These are phyloP conservation scores for Trichoderma oligosporum DNA, from an alignment of 2,329 filamentous ascomycete species.

Conservation along the genomic window DNA sequence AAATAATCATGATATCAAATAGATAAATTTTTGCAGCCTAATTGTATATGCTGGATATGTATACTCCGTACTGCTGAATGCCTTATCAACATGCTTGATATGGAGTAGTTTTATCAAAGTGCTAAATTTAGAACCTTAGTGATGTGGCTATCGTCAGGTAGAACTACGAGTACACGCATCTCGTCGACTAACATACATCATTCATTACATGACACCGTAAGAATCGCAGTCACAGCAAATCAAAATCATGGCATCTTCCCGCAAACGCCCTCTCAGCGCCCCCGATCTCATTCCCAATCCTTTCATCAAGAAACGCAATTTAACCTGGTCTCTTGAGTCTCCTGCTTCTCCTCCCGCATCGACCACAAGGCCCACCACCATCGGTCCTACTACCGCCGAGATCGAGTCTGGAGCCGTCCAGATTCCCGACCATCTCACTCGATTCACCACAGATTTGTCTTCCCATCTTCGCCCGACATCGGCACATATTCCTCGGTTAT, in stretches of 20 bases:
- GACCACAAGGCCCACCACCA: constrained; percentile 17
- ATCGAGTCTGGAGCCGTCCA: constrained; percentile 40
- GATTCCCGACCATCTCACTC: constrained; percentile 38
- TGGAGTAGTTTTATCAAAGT: too few species aligned
- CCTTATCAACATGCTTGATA: too few species aligned
- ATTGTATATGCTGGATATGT: too few species aligned
- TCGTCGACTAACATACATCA: too few species aligned
- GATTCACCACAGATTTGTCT: constrained; percentile 37
- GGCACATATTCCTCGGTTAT: constrained; percentile 29
- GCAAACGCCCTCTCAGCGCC: constrained; percentile 33
- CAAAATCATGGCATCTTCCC: not conserved
- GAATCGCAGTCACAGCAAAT: too few species aligned
- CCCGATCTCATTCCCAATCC: constrained; percentile 42
- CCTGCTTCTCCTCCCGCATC: constrained; percentile 9
- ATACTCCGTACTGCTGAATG: too few species aligned
- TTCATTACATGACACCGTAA: too few species aligned
- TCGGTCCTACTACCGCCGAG: constrained; percentile 35
- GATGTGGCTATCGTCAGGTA: too few species aligned
- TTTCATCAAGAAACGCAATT: constrained; percentile 46
- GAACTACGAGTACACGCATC: too few species aligned
- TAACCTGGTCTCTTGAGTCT: constrained; percentile 39
- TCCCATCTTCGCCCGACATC: constrained; percentile 27
- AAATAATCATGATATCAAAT: too few species aligned
- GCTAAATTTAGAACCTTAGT: too few species aligned
- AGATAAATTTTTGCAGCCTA: too few species aligned